Percentiles rank a stretch among this genome's conserved stretches.
Evolutionary conservation across 129 eudicot species (phyloP).

Genomic region (Helianthus annuus): HanXRQr2.0-SUNRISE NC_035438.2:23554101-23554600

Average conservation of each 20-base stretch:
- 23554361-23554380: slow-evolving; percentile 24
- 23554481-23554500: background rate
- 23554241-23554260: no score
- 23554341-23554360: slow-evolving; percentile 25
- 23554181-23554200: no score
- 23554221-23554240: no score
- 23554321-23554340: slow-evolving; percentile 25
- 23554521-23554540: slow-evolving; percentile 26
- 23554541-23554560: slow-evolving; percentile 12
- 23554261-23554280: no score
- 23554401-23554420: slow-evolving; percentile 39
- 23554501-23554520: slow-evolving; percentile 14
- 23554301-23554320: slow-evolving; percentile 4
- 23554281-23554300: no score
- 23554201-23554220: no score
- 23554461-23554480: background rate
- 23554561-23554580: slow-evolving; percentile 24
- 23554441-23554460: slow-evolving; percentile 25
- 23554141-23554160: no score
- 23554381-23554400: slow-evolving; percentile 26
- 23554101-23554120: no score
- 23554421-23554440: slow-evolving; percentile 39
- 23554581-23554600: slow-evolving; percentile 35
- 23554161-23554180: no score
- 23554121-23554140: no score